These are phyloP conservation scores for Fusarium sp. DNA, from an alignment of 2,329 filamentous ascomycete species.

Conservation along the genomic window DNA sequence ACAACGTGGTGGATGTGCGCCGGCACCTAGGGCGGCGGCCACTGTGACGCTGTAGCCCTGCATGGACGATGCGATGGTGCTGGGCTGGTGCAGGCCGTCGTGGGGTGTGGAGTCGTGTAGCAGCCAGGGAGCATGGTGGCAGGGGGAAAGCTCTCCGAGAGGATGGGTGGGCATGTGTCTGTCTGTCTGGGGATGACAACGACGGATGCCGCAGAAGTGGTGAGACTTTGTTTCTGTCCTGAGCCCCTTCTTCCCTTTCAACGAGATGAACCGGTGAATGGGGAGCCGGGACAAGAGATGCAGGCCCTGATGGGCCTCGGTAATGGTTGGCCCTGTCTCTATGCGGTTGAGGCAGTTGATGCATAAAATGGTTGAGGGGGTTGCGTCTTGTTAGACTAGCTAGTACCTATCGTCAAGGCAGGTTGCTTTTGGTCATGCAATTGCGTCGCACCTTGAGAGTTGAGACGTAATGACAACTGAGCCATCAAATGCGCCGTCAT, in stretches of 20 bases:
- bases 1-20: constrained; percentile 10
- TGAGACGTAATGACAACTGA: constrained; percentile 20
- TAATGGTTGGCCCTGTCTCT: constrained; percentile 16
- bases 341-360: constrained; percentile 22
- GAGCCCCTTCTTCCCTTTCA: constrained; percentile 7
- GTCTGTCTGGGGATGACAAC: constrained; percentile 11
- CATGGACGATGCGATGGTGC: constrained; percentile 18
- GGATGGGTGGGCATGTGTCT: constrained; percentile 8
- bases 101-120: constrained; percentile 33
- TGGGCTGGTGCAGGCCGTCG: constrained; percentile 15
- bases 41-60: constrained; percentile 10
- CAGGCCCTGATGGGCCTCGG: not conserved
- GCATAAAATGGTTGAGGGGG: not conserved
- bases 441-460: constrained; percentile 13
- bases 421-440: constrained; percentile 17
- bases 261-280: constrained; percentile 2
- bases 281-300: constrained; percentile 12
- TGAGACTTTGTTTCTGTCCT: constrained; percentile 30
- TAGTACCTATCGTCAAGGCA: not conserved
- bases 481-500: constrained; percentile 2
- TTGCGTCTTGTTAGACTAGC: constrained; percentile 7
- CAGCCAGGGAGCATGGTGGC: constrained; percentile 15
- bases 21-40: not conserved
- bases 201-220: constrained; percentile 14
- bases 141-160: constrained; percentile 18